Percentiles rank a stretch among this genome's conserved stretches.
These are phyloP conservation scores for Prunus fruticosa DNA, from an alignment of 306 rosid species.

Conservation along the genomic window DNA sequence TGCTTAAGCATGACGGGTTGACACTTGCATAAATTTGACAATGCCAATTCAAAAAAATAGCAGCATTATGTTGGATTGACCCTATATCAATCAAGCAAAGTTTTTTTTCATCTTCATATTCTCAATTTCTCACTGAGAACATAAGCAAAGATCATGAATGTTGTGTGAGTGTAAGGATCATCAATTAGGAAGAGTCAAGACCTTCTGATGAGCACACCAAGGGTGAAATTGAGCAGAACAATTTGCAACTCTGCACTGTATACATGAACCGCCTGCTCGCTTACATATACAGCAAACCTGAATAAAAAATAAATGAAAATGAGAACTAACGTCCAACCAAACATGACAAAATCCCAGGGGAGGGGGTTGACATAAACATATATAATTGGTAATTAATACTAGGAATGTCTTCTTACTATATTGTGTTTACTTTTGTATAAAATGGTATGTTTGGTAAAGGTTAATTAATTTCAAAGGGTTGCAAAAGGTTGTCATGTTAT, in stretches of 20 bases:
- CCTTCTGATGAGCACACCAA: conserved; percentile 81
- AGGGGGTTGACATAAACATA: background rate
- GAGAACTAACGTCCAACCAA: background rate
- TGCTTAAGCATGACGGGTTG: too few relatives aligned
- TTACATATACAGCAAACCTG: conserved; percentile 64
- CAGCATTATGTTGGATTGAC: background rate
- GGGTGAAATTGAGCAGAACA: conserved; percentile 64
- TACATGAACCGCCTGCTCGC: conserved; percentile 59
- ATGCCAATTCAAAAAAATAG: background rate
- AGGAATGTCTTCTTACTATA: background rate
- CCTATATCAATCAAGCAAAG: background rate
- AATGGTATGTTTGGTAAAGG: background rate
- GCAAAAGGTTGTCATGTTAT: background rate
- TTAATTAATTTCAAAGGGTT: background rate
- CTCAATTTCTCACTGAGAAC: background rate
- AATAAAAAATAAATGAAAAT: conserved; percentile 7
- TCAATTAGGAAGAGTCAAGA: conserved; percentile 15
- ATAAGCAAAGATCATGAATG: background rate
- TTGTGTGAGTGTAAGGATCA: background rate
- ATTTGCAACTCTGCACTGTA: conserved; percentile 52
- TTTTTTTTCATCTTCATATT: too few relatives aligned
- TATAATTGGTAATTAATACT: background rate
- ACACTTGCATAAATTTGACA: background rate
- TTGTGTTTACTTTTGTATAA: too few relatives aligned
- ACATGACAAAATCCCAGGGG: background rate